phyloP scores from a whole-genome alignment of 441 rosid species.

The Gossypium schwendimanii region DNA sequence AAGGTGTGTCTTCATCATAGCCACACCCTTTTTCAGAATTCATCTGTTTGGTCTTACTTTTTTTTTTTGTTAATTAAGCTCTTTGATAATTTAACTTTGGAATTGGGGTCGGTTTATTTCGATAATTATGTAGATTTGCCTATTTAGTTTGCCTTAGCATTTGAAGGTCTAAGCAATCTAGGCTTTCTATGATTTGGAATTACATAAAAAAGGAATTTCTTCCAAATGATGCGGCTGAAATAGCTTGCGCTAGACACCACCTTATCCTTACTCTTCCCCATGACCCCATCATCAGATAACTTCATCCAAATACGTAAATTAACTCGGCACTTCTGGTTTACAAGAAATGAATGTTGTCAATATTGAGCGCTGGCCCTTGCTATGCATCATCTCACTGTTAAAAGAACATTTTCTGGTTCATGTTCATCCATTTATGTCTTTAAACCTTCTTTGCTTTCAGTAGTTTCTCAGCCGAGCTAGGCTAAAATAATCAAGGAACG shows the following conservation, averaged over 20 bases:
- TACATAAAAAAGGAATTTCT: background rate
- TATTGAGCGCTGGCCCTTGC: background rate
- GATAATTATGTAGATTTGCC: background rate
- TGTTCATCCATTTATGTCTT: background rate
- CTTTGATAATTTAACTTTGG: background rate
- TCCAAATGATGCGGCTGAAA: background rate
- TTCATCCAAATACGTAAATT: background rate
- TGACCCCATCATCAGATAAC: background rate
- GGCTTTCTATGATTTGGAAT: background rate
- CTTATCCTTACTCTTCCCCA: background rate
- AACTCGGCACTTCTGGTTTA: background rate
- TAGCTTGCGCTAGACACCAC: background rate
- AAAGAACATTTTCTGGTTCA: background rate
- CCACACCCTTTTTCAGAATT: background rate
- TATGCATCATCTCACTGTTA: background rate
- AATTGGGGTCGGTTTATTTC: background rate
- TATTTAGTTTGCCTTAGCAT: background rate
- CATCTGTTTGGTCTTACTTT: background rate
- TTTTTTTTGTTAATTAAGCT: background rate
- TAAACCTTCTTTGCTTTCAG: background rate
- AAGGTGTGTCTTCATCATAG: constrained; percentile 37
- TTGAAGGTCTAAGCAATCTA: background rate
- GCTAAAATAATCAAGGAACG: background rate
- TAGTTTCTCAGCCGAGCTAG: background rate
- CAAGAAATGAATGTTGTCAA: background rate